These are phyloP conservation scores for Tolypocladium album DNA, from an alignment of 2,329 filamentous ascomycete genomes.

Conservation along the genomic window DNA sequence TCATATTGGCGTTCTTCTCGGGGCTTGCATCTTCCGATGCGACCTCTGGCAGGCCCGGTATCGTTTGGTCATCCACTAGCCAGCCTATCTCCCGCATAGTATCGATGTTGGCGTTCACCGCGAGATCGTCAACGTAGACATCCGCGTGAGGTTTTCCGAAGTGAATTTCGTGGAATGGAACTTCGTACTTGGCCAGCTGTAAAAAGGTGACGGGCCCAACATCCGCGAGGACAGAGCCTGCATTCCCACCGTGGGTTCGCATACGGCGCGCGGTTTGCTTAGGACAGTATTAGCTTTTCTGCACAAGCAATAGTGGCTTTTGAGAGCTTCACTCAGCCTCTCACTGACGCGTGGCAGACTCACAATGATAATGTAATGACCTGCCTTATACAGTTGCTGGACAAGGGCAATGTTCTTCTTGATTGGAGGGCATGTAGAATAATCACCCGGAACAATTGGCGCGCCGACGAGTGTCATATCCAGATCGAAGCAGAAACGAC, in stretches of 20 bases:
- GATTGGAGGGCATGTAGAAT: constrained; percentile 18
- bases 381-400: constrained; percentile 16
- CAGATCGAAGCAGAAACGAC: constrained; percentile 20
- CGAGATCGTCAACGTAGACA: background rate
- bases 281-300: background rate
- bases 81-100: constrained; percentile 17
- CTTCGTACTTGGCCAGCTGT: background rate
- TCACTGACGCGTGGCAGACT: constrained; percentile 1
- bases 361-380: constrained; percentile 19
- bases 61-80: constrained; percentile 13
- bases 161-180: background rate
- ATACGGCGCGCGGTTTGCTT: background rate
- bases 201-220: background rate
- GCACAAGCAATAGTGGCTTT: background rate
- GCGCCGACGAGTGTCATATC: constrained; percentile 19
- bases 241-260: background rate
- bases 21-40: constrained; percentile 5
- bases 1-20: constrained; percentile 14
- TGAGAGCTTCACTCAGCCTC: background rate
- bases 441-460: constrained; percentile 14
- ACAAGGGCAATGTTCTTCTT: constrained; percentile 16
- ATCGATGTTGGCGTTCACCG: constrained; percentile 16
- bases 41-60: constrained; percentile 1
- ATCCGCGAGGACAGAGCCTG: background rate
- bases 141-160: background rate